Evolutionary conservation across 208 protist genomes (phyloP).

Genomic region (Wallacemonas sp.): DNA sequence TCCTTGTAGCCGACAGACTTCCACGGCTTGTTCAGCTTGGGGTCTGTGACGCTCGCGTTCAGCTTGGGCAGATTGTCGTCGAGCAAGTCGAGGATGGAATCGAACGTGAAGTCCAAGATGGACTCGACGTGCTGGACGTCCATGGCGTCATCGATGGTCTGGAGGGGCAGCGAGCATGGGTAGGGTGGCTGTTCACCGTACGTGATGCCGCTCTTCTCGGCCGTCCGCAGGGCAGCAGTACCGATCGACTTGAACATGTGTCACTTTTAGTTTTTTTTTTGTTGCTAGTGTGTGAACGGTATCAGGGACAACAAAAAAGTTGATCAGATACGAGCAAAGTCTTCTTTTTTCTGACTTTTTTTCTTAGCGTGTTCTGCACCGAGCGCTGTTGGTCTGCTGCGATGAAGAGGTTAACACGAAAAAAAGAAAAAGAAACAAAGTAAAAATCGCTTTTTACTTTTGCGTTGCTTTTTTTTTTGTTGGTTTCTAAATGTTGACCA

Average conservation of each 20-base stretch:
- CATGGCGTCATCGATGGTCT: conserved; percentile 47
- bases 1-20: conserved; percentile 71
- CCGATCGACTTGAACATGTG: conserved; percentile 74
- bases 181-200: conserved; percentile 81
- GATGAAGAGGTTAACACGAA: too few species aligned
- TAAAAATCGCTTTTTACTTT: too few species aligned
- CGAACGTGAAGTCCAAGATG: conserved; percentile 60
- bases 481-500: too few species aligned
- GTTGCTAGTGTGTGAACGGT: too few species aligned
- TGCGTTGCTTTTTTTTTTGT: too few species aligned
- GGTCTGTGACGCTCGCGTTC: conserved; percentile 31
- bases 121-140: conserved; percentile 46
- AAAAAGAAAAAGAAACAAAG: too few species aligned
- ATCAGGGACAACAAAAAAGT: too few species aligned
- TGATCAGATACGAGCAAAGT: too few species aligned
- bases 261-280: conserved; percentile 10
- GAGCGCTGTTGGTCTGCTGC: too few species aligned
- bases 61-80: conserved; percentile 55
- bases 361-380: too few species aligned
- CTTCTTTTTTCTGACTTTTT: too few species aligned
- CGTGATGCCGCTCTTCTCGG: conserved; percentile 71
- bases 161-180: conserved; percentile 76
- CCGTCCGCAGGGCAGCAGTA: conserved; percentile 72
- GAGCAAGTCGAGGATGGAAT: conserved; percentile 58
- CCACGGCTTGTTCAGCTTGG: conserved; percentile 37